Conservation (phyloP, 345 rosid genomes). For the Acer negundo region DNA sequence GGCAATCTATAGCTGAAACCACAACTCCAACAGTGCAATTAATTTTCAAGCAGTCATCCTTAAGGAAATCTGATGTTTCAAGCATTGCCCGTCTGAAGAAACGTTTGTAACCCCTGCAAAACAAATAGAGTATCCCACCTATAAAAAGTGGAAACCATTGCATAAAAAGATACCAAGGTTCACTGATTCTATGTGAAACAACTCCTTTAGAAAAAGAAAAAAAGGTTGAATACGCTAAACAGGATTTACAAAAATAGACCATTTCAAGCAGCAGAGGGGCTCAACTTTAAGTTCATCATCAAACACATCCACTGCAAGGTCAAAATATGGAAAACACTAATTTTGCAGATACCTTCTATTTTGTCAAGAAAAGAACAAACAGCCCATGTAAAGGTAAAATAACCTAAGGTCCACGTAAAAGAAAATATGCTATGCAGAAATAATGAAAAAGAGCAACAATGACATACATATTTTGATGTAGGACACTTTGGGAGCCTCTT, state of each 20-base stretch:
- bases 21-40: slow-evolving; percentile 95
- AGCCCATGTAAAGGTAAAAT: neutral
- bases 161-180: neutral
- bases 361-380: neutral
- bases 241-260: neutral
- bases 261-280: neutral
- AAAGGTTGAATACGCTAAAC: neutral
- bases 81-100: slow-evolving; percentile 75
- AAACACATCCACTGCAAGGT: neutral
- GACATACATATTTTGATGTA: neutral
- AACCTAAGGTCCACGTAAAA: neutral
- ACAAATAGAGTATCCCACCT: slow-evolving; percentile 13
- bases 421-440: neutral
- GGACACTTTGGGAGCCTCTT: too few relatives aligned
- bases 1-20: slow-evolving; percentile 79
- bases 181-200: neutral
- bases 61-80: slow-evolving; percentile 81
- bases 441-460: neutral
- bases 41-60: slow-evolving; percentile 87
- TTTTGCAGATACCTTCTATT: neutral
- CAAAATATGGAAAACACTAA: neutral
- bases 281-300: neutral
- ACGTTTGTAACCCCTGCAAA: slow-evolving; percentile 89
- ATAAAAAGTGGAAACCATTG: neutral
- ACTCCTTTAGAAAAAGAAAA: neutral